Base-by-base conservation (phyloP, 805 yeast species). In the Metschnikowia aberdeeniae region DNA sequence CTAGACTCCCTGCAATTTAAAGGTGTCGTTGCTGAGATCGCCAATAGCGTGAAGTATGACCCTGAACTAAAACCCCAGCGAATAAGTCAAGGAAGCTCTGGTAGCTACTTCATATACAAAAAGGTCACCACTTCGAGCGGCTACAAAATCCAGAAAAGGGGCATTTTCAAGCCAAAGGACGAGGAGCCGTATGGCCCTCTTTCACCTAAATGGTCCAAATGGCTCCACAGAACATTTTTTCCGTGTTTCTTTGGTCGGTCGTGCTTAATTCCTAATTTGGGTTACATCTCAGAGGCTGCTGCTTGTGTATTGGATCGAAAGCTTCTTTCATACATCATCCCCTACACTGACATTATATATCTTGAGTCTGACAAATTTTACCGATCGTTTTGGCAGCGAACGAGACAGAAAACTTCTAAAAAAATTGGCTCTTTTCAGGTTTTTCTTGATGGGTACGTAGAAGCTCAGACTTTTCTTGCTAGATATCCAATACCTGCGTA, bases 161-260 rank as follows among this genome's bases (percentile, higher is more conserved):
- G 83, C 0, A 81, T 84, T 2, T 84, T 84, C 68, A 84, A 84
- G 58, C 90, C 90, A 4, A 83, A 82, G 57, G 89, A 84, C 60
- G 90, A 84, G 60, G 89, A 84, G 54, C 90, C 89, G 0, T 84
- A 84, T 57, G 90, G 89, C 0, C 87, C 89, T 1, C 57, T 84
- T 42, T 79, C 86, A 4, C 89, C 90, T 1, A 84, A 84, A 58
- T 82, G 89, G 89, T 77, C 86, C 1, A 84, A 84, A 62, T 84
- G 90, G 89, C 59, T 82, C 3, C 89, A 84, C 57, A 61, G 89
- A 52, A 84, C 83, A 24, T 72, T 84, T 49, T 84, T 84, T 45
- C 90, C 90, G 2, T 84, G 89, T 54, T 84, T 82, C 58, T 84
- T 84, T 63, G 89, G 90, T 4, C 61, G 90, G 42, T 75, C 84